phyloP scores from a whole-genome alignment of 768 basidiomycete species.

The Mycena vulgaris region DNA sequence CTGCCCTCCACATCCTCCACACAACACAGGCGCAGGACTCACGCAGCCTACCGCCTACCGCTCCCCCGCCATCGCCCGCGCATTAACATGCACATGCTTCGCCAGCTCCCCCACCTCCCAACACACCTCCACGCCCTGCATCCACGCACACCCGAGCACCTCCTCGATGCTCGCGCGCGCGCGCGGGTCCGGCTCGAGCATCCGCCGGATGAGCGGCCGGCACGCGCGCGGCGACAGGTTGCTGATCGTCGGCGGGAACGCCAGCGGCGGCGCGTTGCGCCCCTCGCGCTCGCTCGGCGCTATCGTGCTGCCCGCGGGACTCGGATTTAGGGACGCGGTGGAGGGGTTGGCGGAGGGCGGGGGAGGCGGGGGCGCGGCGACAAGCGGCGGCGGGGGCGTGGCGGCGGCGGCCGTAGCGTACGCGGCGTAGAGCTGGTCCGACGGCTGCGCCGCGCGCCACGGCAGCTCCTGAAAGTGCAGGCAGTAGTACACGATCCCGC shows the following conservation, averaged over 20 bases:
- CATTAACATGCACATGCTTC: conserved; percentile 80
- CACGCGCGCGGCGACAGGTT: conserved; percentile 92
- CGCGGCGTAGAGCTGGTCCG: conserved; percentile 85
- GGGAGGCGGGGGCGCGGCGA: conserved; percentile 23
- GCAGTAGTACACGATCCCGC: conserved; percentile 98
- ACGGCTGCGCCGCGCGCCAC: conserved; percentile 93
- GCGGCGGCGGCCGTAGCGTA: conserved; percentile 69
- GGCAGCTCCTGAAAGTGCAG: conserved; percentile 98
- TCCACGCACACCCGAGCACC: conserved; percentile 83
- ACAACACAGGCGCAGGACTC: neutral
- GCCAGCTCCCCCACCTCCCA: conserved; percentile 70
- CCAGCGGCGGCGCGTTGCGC: conserved; percentile 44
- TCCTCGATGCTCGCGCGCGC: conserved; percentile 84
- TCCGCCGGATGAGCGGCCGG: conserved; percentile 86
- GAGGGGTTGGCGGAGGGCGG: neutral
- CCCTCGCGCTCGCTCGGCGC: conserved; percentile 20
- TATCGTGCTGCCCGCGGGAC: too few relatives aligned
- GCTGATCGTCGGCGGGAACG: conserved; percentile 76
- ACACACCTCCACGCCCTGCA: conserved; percentile 87
- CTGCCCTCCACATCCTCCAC: neutral
- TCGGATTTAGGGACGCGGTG: neutral
- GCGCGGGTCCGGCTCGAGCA: conserved; percentile 96
- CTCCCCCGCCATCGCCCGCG: conserved; percentile 70
- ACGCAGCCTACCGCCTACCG: conserved; percentile 47
- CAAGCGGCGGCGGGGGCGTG: conserved; percentile 62